Evolutionary conservation across 192 early-diverging fungal genomes (phyloP).

Genomic region (Cetraspora pellucida): DNA sequence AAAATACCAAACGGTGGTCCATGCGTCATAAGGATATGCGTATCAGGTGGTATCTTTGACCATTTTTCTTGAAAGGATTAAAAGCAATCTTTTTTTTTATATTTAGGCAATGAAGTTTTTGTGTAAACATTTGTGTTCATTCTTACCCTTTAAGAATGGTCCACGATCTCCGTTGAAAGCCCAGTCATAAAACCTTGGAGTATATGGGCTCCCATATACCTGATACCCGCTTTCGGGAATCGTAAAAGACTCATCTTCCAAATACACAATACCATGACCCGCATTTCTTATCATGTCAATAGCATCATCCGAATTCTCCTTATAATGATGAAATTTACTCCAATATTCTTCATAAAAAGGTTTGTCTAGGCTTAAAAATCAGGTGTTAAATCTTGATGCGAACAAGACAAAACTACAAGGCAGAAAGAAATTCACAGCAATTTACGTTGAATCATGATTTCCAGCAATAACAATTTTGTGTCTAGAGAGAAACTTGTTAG

Average conservation of each 20-base stretch:
- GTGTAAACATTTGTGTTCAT: background rate
- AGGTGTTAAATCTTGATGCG: too few species aligned
- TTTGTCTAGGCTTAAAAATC: constrained; percentile 19
- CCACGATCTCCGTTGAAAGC: constrained; percentile 39
- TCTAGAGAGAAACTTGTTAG: background rate
- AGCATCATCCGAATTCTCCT: constrained; percentile 32
- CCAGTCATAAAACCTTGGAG: constrained; percentile 38
- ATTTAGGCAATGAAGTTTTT: background rate
- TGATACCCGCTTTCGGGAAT: constrained; percentile 36
- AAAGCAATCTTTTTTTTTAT: background rate
- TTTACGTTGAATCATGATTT: constrained; percentile 35
- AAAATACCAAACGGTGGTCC: constrained; percentile 35
- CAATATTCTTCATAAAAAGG: constrained; percentile 39
- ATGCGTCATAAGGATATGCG: constrained; percentile 39
- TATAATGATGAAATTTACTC: constrained; percentile 33
- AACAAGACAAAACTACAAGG: background rate
- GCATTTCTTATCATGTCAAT: constrained; percentile 31
- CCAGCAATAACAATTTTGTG: constrained; percentile 39
- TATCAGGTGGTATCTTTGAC: constrained; percentile 32
- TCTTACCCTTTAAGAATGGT: constrained; percentile 14
- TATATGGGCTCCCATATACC: constrained; percentile 39
- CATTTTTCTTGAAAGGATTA: constrained; percentile 31
- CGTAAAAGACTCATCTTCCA: constrained; percentile 30
- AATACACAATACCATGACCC: constrained; percentile 38
- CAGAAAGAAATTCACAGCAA: background rate